Evolutionary conservation across 768 basidiomycete species (phyloP).

Genomic region (Russula dissimulans): DNA sequence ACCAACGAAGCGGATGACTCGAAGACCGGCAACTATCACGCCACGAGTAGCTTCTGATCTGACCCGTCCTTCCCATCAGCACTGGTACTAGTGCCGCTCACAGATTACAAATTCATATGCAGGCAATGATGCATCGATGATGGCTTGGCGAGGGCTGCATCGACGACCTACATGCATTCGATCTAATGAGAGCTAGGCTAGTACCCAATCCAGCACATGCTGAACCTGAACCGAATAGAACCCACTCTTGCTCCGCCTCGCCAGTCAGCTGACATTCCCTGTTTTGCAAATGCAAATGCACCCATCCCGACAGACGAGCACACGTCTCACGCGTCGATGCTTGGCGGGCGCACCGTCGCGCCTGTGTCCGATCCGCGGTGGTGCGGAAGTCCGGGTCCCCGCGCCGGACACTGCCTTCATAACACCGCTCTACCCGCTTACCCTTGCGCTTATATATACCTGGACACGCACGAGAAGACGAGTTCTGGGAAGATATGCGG

Average conservation of each 20-base stretch:
- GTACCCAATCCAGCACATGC: constrained; percentile 34
- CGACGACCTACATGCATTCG: constrained; percentile 30
- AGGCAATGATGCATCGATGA: too few relatives aligned
- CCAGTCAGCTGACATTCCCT: constrained; percentile 21
- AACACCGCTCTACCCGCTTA: constrained; percentile 11
- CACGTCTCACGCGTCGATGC: constrained; percentile 25
- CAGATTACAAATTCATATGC: constrained; percentile 29
- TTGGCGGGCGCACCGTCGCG: constrained; percentile 1
- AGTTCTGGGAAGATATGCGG: constrained; percentile 36
- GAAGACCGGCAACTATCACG: constrained; percentile 30
- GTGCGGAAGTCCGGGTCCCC: constrained; percentile 26
- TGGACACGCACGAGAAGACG: constrained; percentile 33
- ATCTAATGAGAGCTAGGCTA: constrained; percentile 26
- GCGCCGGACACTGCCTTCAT: constrained; percentile 31
- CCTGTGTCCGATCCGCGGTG: constrained; percentile 23
- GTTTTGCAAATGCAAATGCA: not conserved
- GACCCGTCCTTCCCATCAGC: not conserved
- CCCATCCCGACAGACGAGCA: constrained; percentile 25
- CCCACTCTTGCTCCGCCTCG: constrained; percentile 31
- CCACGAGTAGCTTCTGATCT: constrained; percentile 15
- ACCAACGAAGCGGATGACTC: constrained; percentile 28
- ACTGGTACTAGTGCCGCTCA: not conserved
- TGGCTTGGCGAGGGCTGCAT: constrained; percentile 29
- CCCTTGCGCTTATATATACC: constrained; percentile 28
- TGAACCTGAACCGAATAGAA: constrained; percentile 2